phyloP scores from a whole-genome alignment of 2,329 filamentous ascomycete genomes.

The Fusarium oxysporum region DNA sequence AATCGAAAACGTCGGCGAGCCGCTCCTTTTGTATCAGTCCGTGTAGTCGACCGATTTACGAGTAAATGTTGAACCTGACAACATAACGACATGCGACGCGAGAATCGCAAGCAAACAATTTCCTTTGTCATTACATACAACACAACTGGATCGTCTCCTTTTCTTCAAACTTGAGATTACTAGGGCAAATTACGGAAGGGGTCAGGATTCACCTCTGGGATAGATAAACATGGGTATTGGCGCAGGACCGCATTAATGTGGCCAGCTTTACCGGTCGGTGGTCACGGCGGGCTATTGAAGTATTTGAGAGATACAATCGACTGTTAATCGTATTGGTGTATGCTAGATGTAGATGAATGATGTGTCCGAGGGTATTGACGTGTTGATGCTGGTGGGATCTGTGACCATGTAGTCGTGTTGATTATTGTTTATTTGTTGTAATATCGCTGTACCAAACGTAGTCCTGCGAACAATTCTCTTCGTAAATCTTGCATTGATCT shows the following conservation, averaged over 20 bases:
- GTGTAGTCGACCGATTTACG: slow-evolving; percentile 47
- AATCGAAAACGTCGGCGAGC: slow-evolving; percentile 98
- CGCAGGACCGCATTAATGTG: slow-evolving; percentile 33
- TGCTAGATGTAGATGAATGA: slow-evolving; percentile 28
- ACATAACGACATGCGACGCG: slow-evolving; percentile 32
- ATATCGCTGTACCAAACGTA: not conserved
- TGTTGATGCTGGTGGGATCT: not conserved
- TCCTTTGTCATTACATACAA: slow-evolving; percentile 42
- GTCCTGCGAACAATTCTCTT: not conserved
- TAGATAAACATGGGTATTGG: slow-evolving; percentile 39
- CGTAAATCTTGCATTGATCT: not conserved
- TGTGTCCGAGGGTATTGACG: not conserved
- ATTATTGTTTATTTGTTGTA: not conserved
- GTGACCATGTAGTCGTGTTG: no score
- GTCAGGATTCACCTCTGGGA: slow-evolving; percentile 38
- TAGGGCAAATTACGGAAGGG: slow-evolving; percentile 39
- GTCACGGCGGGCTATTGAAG: slow-evolving; percentile 34
- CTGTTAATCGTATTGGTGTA: slow-evolving; percentile 39
- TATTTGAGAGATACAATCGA: slow-evolving; percentile 35
- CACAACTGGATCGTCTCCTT: slow-evolving; percentile 39
- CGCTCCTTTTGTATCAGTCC: slow-evolving; percentile 88
- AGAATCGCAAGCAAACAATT: slow-evolving; percentile 27
- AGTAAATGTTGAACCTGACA: slow-evolving; percentile 41
- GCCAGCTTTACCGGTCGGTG: slow-evolving; percentile 30
- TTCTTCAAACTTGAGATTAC: slow-evolving; percentile 36